phyloP scores from a whole-genome alignment of 495 filamentous ascomycete species.

The Neurospora hispaniola region DNA sequence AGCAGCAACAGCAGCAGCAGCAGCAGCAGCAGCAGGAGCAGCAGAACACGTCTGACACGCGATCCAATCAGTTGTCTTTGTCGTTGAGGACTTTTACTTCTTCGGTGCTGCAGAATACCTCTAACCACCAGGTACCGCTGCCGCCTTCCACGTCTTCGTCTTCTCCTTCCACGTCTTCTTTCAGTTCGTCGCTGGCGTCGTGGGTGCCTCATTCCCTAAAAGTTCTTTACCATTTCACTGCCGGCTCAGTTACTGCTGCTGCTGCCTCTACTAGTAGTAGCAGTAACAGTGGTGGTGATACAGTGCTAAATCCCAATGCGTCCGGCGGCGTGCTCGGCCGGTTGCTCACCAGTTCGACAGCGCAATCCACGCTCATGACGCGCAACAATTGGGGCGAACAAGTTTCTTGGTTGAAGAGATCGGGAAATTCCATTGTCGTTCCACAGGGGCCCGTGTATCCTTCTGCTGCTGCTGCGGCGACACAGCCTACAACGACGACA shows the following conservation, averaged over 20 bases:
- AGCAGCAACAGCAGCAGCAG: too few species aligned
- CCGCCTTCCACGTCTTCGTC: not conserved
- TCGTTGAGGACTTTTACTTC: too few species aligned
- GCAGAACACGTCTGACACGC: not conserved
- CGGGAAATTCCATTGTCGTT: not conserved
- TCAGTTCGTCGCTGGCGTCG: not conserved
- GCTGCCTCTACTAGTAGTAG: not conserved
- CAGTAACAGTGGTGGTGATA: not conserved
- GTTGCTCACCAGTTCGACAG: not conserved
- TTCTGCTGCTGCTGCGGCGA: not conserved
- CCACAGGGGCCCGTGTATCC: not conserved
- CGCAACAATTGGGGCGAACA: conserved; percentile 29
- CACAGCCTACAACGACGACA: not conserved
- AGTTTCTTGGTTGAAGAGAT: conserved; percentile 8
- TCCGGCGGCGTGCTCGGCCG: conserved; percentile 23
- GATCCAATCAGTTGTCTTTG: not conserved
- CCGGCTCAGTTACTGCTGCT: not conserved
- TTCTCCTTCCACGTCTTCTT: not conserved
- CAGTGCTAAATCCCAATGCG: conserved; percentile 13
- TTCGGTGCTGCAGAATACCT: not conserved
- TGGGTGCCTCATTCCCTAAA: not conserved
- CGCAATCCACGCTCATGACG: conserved; percentile 39
- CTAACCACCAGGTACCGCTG: not conserved
- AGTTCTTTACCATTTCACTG: conserved; percentile 10
- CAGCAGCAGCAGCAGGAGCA: not conserved